Evolutionary conservation across 257 asterid species (phyloP).

Genomic region (Leonotis leonurus): DNA sequence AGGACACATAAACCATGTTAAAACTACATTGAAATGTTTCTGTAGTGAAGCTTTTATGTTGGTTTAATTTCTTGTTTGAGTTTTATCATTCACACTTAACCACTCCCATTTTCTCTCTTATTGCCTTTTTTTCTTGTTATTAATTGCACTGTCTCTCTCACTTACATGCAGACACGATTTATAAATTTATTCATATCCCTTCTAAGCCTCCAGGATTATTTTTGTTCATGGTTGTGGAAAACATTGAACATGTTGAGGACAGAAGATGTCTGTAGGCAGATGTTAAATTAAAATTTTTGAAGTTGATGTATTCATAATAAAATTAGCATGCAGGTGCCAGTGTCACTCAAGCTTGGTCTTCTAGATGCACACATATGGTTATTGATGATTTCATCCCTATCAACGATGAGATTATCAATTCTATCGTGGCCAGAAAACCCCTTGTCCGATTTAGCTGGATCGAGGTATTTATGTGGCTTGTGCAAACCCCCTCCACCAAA

Average conservation of each 20-base stretch:
- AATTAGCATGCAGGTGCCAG: slow-evolving; percentile 50
- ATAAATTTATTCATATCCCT: background rate
- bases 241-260: background rate
- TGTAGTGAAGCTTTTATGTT: background rate
- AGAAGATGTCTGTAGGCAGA: background rate
- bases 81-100: background rate
- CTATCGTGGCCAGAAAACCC: slow-evolving; percentile 55
- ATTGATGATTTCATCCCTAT: slow-evolving; percentile 52
- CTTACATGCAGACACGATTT: background rate
- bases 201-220: background rate
- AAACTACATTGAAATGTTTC: background rate
- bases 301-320: slow-evolving; percentile 14
- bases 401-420: slow-evolving; percentile 49
- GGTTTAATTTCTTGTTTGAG: background rate
- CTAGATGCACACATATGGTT: slow-evolving; percentile 69
- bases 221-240: background rate
- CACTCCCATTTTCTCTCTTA: background rate
- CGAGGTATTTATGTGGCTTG: slow-evolving; percentile 48
- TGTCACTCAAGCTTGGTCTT: slow-evolving; percentile 52
- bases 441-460: slow-evolving; percentile 56
- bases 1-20: background rate
- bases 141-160: background rate
- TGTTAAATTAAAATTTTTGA: background rate
- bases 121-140: background rate
- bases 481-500: background rate